Evolutionary conservation across 208 protist genomes (phyloP), one percentile per base, ranked within the genome.

Genomic region (Leishmania martiniquensis): DNA sequence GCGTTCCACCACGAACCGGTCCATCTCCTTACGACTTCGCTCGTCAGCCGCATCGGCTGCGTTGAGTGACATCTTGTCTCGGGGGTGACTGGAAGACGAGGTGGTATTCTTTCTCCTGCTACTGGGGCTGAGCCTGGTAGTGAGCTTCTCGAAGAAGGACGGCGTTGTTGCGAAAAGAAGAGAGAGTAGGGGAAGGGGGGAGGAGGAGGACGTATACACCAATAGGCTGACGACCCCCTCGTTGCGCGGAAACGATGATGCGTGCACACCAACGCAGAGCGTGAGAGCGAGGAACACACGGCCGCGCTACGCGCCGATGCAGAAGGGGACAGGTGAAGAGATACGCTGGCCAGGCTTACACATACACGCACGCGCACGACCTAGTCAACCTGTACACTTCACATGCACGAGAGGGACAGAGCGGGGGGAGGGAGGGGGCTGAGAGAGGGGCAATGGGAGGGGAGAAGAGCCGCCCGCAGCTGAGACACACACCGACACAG

Each of bases 1-100:
- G 60, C 92, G 91, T 44, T 98, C 92, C 70, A 96, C 86, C n/a
- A 85, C 87, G 83, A 98, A 99, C 47, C 89, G 83, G 57, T 93
- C 91, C 89, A 95, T 97, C 85, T 95, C 93, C 68, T 86, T 85
- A 15, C 76, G 73, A 75, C 93, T 95, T 47, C 86, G 81, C 34
- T 91, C 90, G 71, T 97, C 93, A 1, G 85, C 86, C 9, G 93
- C 88, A 42, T 93, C 90, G 39, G 84, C 55, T 74, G 86, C 62
- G 77, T 94, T 93, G 29, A 91, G 82, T 2, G 85, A 83, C 87
- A 95, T 94, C 32, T 60, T 81, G 52, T 86, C 71, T 60, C 42
- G 10, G 69, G 54, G 55, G 51, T 86, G 55, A 17, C 69, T 80
- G 37, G 62, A 65, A 47, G 44, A 75, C 25, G 49, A 66, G 67